These are phyloP conservation scores for Chalara sp. DNA, from an alignment of 2,329 filamentous ascomycete species.

Conservation along the genomic window DNA sequence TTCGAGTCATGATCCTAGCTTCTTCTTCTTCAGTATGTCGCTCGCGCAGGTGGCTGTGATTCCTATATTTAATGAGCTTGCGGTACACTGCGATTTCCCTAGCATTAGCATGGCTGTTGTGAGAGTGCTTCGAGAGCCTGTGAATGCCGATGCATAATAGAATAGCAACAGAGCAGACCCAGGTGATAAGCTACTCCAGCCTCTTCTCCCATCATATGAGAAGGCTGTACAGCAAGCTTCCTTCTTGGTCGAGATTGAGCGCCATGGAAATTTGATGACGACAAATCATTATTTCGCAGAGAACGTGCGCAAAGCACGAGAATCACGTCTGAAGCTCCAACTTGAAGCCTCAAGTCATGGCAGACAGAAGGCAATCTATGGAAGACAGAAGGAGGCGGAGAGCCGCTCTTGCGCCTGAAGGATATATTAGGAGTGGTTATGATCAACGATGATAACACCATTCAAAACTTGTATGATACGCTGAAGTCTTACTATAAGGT, in stretches of 20 bases:
- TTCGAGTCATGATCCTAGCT: no score
- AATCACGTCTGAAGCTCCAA: conserved; percentile 6
- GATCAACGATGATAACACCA: conserved; percentile 17
- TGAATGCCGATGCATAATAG: no score
- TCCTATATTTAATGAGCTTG: no score
- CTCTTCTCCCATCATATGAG: conserved; percentile 38
- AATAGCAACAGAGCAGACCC: no score
- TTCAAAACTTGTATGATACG: not conserved
- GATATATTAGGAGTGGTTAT: conserved; percentile 11
- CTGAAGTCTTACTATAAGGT: not conserved
- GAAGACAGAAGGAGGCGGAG: not conserved
- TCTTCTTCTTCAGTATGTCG: no score
- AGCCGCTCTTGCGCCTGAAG: conserved; percentile 1
- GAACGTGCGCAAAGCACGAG: conserved; percentile 18
- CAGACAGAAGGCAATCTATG: conserved; percentile 4
- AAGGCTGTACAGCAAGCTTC: conserved; percentile 39
- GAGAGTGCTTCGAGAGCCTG: no score
- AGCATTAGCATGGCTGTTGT: no score
- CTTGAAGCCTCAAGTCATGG: conserved; percentile 6
- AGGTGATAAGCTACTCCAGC: conserved; percentile 33
- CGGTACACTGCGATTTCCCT: no score
- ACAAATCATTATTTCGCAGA: conserved; percentile 47
- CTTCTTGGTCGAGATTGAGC: conserved; percentile 47
- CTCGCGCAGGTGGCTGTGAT: no score
- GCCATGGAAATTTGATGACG: conserved; percentile 38